Evolutionary conservation across 305 asterid species (phyloP), one percentile per base, ranked within the genome.

Genomic region (Rubia peregrina): DNA sequence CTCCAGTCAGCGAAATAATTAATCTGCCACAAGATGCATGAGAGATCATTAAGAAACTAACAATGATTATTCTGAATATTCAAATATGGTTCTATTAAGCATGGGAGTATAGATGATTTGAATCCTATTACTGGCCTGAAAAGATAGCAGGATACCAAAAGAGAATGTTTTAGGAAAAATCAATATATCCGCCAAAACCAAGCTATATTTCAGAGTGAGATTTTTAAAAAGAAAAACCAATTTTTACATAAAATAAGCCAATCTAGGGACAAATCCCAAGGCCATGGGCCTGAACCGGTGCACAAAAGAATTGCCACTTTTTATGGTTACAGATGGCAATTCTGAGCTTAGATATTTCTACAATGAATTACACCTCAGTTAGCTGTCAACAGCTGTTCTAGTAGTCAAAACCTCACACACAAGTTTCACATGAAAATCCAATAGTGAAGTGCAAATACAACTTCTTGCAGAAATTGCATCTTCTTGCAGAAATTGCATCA

Each of bases 1-100:
- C 96, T 88, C 78, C 87, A 86, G 74, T 93, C 98, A 79, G 86
- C 91, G 65, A 89, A 78, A 77, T 91, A 93, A 78, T 93, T 93
- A 69, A 93, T 81, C 98, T 92, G 89, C 12, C 21, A 26, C 26
- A 22, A 24, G n/a, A 46, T 4, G 80, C 79, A 59, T 17, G 62
- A 49, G 65, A 72, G 43, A 67, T 19, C 76, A 71, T 75, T 64
- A 59, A 83, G 74, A 59, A 64, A 56, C 61, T 56, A 21, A 64
- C 67, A 38, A 70, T 44, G 24, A 51, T 41, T 59, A 24, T 74
- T 55, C 73, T 19, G 41, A 33, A 21, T 14, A 68, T 38, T n/a
- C 14, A 21, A 9, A 8, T 3, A 21, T 56, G 61, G 33, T 56
- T 65, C 2, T 11, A 51, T 65, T 67, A 40, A 41, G 44, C 64